Percentiles rank a stretch among this genome's conserved stretches.
Evolutionary conservation across 768 basidiomycete species (phyloP).

Genomic region (Tremella mesenterica): DNA sequence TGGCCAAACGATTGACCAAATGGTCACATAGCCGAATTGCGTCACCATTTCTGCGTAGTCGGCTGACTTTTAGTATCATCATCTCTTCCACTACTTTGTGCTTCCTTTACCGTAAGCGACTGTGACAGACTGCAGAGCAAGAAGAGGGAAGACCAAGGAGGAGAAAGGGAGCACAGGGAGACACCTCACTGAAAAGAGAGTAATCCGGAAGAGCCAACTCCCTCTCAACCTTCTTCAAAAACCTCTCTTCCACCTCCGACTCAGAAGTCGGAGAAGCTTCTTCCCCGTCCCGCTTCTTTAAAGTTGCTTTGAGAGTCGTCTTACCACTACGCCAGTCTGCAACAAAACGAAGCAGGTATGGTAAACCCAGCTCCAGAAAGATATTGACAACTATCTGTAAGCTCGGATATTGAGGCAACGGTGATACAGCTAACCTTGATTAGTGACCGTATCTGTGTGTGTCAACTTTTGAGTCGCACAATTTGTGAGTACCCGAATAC

Average conservation of each 20-base stretch:
- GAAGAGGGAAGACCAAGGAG: background rate
- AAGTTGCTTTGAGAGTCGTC: conserved; percentile 31
- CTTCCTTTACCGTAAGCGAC: background rate
- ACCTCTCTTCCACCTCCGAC: conserved; percentile 60
- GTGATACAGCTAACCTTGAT: conserved; percentile 50
- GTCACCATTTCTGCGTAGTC: conserved; percentile 97
- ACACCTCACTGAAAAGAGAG: conserved; percentile 55
- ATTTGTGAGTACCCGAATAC: conserved; percentile 5
- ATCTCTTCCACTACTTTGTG: background rate
- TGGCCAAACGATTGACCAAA: conserved; percentile 94
- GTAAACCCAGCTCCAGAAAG: conserved; percentile 70
- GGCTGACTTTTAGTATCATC: conserved; percentile 19
- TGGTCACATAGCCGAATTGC: conserved; percentile 74
- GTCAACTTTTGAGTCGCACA: conserved; percentile 2
- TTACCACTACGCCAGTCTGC: conserved; percentile 36
- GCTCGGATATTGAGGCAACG: background rate
- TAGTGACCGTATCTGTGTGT: conserved; percentile 55
- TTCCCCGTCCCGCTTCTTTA: conserved; percentile 7
- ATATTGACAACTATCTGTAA: conserved; percentile 53
- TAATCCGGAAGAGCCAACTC: conserved; percentile 76
- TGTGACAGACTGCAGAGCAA: background rate
- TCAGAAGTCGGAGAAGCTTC: conserved; percentile 7
- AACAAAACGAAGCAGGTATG: conserved; percentile 61
- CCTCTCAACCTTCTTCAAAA: conserved; percentile 65
- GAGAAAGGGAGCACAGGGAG: background rate